These are phyloP conservation scores for Pleurotus cornucopiae DNA, from an alignment of 768 basidiomycete species.

Conservation along the genomic window DNA sequence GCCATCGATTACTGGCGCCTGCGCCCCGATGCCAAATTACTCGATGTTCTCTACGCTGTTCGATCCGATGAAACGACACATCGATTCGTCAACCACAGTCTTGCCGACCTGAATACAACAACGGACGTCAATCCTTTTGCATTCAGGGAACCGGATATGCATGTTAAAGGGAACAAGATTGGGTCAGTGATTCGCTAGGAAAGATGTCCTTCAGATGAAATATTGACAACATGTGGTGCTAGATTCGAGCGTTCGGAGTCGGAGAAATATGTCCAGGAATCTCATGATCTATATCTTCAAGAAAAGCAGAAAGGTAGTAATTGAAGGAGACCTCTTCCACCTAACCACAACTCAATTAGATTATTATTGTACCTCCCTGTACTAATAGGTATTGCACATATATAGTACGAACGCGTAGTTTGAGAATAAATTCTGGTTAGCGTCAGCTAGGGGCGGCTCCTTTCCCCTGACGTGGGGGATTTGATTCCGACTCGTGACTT, in stretches of 20 bases:
- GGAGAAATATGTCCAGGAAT: conserved; percentile 58
- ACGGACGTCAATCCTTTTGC: conserved; percentile 90
- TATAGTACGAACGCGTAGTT: too few species aligned
- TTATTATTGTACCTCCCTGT: too few species aligned
- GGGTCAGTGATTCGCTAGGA: conserved; percentile 45
- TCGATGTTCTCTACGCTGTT: conserved; percentile 89
- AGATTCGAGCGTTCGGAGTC: conserved; percentile 71
- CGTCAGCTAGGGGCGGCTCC: too few species aligned
- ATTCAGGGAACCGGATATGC: conserved; percentile 84
- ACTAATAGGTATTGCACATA: too few species aligned
- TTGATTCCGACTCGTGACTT: too few species aligned
- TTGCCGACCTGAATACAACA: conserved; percentile 76
- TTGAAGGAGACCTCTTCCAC: too few species aligned
- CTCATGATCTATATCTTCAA: conserved; percentile 48
- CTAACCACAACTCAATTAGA: too few species aligned
- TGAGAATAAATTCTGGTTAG: too few species aligned
- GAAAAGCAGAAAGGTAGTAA: conserved; percentile 16
- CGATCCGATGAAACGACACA: conserved; percentile 93
- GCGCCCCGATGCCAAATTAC: conserved; percentile 61
- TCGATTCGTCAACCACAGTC: conserved; percentile 83
- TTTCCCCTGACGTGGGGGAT: too few species aligned
- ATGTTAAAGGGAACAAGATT: conserved; percentile 69
- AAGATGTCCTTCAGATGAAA: neutral
- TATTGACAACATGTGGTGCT: conserved; percentile 10
- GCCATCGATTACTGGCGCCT: conserved; percentile 96